These are phyloP conservation scores for Singerocomus inundabilis DNA, from an alignment of 1,284 basidiomycete genomes.

Conservation along the genomic window DNA sequence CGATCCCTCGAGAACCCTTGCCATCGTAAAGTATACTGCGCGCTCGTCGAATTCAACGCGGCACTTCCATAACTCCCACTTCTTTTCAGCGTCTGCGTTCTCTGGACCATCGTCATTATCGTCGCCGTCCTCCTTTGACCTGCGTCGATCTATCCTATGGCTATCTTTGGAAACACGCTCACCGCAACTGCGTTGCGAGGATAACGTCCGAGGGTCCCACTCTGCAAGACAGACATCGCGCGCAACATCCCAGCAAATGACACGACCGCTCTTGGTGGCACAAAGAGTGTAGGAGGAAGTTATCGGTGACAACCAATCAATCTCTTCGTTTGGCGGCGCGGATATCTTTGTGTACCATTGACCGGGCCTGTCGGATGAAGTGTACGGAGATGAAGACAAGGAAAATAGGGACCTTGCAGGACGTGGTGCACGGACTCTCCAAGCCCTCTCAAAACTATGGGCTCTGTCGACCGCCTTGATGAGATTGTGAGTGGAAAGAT, in stretches of 20 bases:
- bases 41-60: conserved; percentile 69
- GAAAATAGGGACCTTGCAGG: conserved; percentile 39
- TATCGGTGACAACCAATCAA: conserved; percentile 74
- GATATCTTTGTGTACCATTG: conserved; percentile 63
- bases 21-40: conserved; percentile 73
- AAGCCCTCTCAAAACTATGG: conserved; percentile 56
- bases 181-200: not conserved
- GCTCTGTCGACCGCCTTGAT: conserved; percentile 62
- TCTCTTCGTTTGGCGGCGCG: conserved; percentile 61
- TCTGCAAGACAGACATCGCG: conserved; percentile 57
- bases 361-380: conserved; percentile 14
- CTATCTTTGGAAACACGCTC: conserved; percentile 14
- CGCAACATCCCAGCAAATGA: conserved; percentile 74
- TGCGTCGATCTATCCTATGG: conserved; percentile 8
- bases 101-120: conserved; percentile 6
- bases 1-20: conserved; percentile 53
- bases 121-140: conserved; percentile 11
- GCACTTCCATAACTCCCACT: conserved; percentile 76
- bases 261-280: conserved; percentile 68
- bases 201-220: conserved; percentile 51
- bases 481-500: conserved; percentile 58
- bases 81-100: conserved; percentile 27
- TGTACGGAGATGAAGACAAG: conserved; percentile 18
- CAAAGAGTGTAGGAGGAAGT: conserved; percentile 71
- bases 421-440: conserved; percentile 56